Conservation (phyloP, 306 rosid species). For the Argentina anserina region DNA sequence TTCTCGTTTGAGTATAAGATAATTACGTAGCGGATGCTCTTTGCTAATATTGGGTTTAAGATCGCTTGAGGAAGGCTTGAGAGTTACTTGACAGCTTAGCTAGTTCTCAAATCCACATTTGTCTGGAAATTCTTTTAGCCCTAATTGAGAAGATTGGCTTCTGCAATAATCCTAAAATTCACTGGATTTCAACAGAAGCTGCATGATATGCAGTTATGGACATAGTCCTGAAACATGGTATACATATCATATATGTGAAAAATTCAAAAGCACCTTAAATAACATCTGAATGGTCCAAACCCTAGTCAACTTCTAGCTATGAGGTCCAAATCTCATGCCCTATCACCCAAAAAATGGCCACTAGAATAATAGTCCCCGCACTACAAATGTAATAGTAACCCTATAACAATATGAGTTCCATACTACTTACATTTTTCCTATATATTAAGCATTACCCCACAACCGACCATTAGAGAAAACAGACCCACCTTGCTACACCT, state of each 20-base stretch:
- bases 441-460: neutral
- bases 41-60: no score
- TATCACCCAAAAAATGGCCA: neutral
- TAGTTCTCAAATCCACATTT: no score
- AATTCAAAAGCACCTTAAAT: neutral
- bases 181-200: neutral
- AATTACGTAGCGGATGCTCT: no score
- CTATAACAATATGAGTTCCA: neutral
- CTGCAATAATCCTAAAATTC: neutral
- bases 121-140: no score
- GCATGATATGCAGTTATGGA: neutral
- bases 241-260: neutral
- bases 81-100: no score
- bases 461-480: neutral
- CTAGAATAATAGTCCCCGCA: neutral
- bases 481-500: neutral
- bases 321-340: neutral
- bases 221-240: no score
- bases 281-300: neutral
- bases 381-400: neutral
- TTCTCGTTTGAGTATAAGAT: no score
- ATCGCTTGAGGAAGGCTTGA: no score
- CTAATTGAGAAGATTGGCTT: no score
- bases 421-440: no score
- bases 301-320: neutral